A percentile compares a stretch with the other conserved stretches of the same genome.
Conservation (phyloP, 495 filamentous ascomycete species). For the Penicillium subrubescens region DNA sequence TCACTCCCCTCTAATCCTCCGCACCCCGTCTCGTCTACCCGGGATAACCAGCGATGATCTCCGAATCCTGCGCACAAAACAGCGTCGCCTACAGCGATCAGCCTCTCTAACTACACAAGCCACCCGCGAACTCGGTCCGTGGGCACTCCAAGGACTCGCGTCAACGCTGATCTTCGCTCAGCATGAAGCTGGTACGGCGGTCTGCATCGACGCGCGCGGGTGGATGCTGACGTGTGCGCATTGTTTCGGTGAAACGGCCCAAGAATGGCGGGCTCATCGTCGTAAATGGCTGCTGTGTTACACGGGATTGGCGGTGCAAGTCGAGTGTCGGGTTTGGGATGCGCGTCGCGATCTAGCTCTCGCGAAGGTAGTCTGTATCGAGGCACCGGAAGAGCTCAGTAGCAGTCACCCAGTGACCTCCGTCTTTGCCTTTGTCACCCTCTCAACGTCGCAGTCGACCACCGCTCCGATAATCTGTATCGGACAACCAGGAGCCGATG, state of each 20-base stretch:
- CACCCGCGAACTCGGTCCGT: background rate
- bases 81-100: constrained; percentile 9
- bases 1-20: background rate
- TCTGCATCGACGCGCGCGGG: constrained; percentile 44
- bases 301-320: constrained; percentile 35
- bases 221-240: constrained; percentile 43
- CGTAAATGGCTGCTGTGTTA: constrained; percentile 42
- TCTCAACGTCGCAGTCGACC: background rate
- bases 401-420: background rate
- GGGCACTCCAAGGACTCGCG: background rate
- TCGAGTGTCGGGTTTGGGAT: constrained; percentile 32
- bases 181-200: constrained; percentile 48
- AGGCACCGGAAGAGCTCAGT: background rate
- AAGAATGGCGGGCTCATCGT: constrained; percentile 21
- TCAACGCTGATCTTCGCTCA: constrained; percentile 51
- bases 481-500: background rate
- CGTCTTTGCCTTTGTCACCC: background rate
- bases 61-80: constrained; percentile 8
- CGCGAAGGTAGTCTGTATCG: background rate
- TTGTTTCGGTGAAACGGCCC: constrained; percentile 42
- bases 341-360: background rate
- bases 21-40: constrained; percentile 2
- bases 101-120: background rate
- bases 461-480: background rate
- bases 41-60: constrained; percentile 2